Percentiles rank a stretch among this genome's conserved stretches.
phyloP scores from a whole-genome alignment of 2,329 filamentous ascomycete species.

The Aphanoascus verrucosus region DNA sequence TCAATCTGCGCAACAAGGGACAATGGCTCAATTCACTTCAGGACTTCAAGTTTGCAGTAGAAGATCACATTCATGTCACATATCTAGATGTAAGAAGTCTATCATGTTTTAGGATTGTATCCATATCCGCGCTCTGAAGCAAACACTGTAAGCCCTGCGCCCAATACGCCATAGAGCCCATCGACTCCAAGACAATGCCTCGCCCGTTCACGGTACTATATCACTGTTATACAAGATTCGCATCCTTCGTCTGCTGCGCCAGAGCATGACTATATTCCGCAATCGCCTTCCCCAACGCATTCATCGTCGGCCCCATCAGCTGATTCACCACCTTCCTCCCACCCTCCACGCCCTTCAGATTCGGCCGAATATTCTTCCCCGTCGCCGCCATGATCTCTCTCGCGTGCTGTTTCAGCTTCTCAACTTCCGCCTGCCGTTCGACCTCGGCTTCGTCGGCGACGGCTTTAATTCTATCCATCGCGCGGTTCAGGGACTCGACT shows the following conservation, averaged over 20 bases:
- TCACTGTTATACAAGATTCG: conserved; percentile 7
- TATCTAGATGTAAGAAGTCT: not conserved
- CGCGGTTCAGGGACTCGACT: conserved; percentile 68
- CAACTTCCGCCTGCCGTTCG: conserved; percentile 57
- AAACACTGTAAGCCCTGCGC: not conserved
- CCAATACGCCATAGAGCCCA: not conserved
- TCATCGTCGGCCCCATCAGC: conserved; percentile 63
- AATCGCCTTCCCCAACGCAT: conserved; percentile 59
- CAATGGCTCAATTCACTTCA: no score
- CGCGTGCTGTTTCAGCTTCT: conserved; percentile 57
- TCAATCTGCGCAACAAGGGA: no score
- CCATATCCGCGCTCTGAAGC: not conserved
- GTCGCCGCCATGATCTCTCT: conserved; percentile 60
- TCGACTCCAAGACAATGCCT: not conserved
- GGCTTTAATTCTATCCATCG: conserved; percentile 65
- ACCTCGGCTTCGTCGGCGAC: conserved; percentile 71
- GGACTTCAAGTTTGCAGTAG: no score
- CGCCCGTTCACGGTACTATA: not conserved
- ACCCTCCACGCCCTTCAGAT: conserved; percentile 55
- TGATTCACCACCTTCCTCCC: conserved; percentile 65
- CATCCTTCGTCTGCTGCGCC: conserved; percentile 44
- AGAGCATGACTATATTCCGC: conserved; percentile 61
- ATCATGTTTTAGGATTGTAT: not conserved
- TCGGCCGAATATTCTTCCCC: conserved; percentile 61
- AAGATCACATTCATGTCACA: no score